Conservation (phyloP, 1,284 basidiomycete species). For the Apiotrichum veenhuisii region DNA sequence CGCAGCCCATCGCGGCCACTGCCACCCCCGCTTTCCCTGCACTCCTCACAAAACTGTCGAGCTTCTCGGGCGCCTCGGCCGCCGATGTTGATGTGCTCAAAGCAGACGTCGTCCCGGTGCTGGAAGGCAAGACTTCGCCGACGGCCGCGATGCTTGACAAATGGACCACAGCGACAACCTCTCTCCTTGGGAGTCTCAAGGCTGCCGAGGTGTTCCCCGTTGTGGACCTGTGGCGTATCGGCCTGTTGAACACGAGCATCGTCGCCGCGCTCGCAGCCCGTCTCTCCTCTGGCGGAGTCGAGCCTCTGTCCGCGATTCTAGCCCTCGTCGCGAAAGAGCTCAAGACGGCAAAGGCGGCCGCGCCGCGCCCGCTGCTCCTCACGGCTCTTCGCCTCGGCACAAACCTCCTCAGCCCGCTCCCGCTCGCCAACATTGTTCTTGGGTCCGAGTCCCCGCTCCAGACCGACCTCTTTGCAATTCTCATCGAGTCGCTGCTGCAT, state of each 20-base stretch:
- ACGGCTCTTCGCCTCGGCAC: conserved; percentile 69
- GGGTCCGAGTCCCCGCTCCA: conserved; percentile 30
- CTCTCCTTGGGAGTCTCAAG: conserved; percentile 56
- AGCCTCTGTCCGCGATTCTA: conserved; percentile 56
- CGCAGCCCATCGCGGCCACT: conserved; percentile 69
- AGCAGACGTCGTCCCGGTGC: conserved; percentile 59
- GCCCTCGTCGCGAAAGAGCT: conserved; percentile 37
- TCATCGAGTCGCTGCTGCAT: conserved; percentile 67
- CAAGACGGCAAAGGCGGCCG: conserved; percentile 14
- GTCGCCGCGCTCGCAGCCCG: conserved; percentile 55
- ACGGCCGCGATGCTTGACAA: conserved; percentile 26
- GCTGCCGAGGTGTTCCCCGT: conserved; percentile 69
- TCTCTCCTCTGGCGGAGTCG: conserved; percentile 55
- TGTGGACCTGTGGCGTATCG: conserved; percentile 77
- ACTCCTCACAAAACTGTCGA: conserved; percentile 61
- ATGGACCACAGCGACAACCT: conserved; percentile 56
- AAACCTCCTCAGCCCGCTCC: conserved; percentile 62
- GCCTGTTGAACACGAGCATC: conserved; percentile 61
- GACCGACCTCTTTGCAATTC: conserved; percentile 52
- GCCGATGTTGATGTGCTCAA: conserved; percentile 54
- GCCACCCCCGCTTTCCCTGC: conserved; percentile 67
- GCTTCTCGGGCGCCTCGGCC: conserved; percentile 52
- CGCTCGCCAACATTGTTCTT: conserved; percentile 58
- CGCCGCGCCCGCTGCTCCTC: conserved; percentile 56
- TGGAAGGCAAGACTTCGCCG: conserved; percentile 56